Evolutionary conservation across 148 eudicot genomes (phyloP), one percentile per base, ranked within the genome.

Genomic region (Rhododendron griersonianum): DNA sequence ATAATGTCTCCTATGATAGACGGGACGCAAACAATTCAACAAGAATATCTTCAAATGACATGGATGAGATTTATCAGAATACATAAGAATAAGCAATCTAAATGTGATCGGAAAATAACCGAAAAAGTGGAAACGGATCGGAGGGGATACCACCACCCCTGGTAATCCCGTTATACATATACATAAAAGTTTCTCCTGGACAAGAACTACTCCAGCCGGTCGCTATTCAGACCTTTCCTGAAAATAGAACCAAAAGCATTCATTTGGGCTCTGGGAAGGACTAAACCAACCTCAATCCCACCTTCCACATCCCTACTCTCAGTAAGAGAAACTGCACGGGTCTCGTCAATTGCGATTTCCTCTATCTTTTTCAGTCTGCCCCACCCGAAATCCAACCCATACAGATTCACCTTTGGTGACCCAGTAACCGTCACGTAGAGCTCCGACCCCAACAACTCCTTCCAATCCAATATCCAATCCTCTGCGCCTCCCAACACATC

Each of bases 351-450:
- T 23, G 89, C 87, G 39, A 91, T 79, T 44, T 87, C 90, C 78
- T 92, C 93, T 19, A 92, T 77, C 81, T 91, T 92, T 83, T 45
- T 86, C 0, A 93, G 91, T 41, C 76, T 86, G 6, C 93, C 93
- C 92, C 91, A 92, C 59, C 96, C 96, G 74, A 94, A 92, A 88
- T 94, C 93, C 63, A 87, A 77, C 47, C 82, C 89, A 47, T 92
- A 94, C 37, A 88, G 88, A 44, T 88, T 78, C 84, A 92, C 84
- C 85, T 91, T 93, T 0, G 94, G 94, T 19, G 96, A 92, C 59
- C 96, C 96, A 13, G 91, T 88, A 37, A 93, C 92, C 84, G 83
- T 87, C n/a, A 91, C 82, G 11, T 87, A 89, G 4, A 30, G 63
- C 35, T 88, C 88, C 41, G 91, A 85, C 84, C 85, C 87, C 23